Base-by-base conservation (phyloP, 73 alveolate genomes). In the Paramecium caudatum region DNA sequence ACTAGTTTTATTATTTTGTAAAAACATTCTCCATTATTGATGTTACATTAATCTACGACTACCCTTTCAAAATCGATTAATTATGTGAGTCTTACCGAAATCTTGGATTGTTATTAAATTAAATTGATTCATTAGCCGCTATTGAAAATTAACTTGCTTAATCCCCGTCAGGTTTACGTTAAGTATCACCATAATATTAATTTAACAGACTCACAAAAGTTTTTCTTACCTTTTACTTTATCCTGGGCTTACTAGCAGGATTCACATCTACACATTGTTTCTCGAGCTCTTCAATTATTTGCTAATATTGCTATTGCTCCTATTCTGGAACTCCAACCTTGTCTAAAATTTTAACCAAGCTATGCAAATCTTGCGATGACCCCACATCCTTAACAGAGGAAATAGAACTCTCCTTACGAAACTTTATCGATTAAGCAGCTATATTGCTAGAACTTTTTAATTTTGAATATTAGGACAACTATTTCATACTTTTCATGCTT, bases 221-320 rank as follows among this genome's bases (percentile, higher is more conserved):
- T 25, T 63, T 30, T 12, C 82, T 63, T 0, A 63, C 47, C n/a
- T 63, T 63, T 33, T 33, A 3, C 36, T 63, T 63, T 30, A 63
- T 3, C 36, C 27, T 63, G 4, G 21, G 30, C 12, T 33, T 39
- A 3, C 82, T 39, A 30, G 8, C 16, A 2, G 82, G 82, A 30
- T 63, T 33, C 7, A 63, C 27, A 9, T 63, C 82, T 2, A 30
- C 49, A 10, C 46, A 30, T 33, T 63, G 9, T 32, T 30, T 63
- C 33, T 63, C 82, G 3, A 63, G 36, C n/a, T 63, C 82, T 13
- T 63, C 82, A 30, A 63, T 63, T 30, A 63, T 63, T 50, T 50
- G 30, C 2, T 33, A 23, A 21, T 50, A 50, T 50, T 50, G 15
- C 6, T 4, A 33, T 50, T 50, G 30, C 12, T 50, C 74, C 12